phyloP scores from a whole-genome alignment of 2,329 filamentous ascomycete species.

The Aureobasidium sp. region DNA sequence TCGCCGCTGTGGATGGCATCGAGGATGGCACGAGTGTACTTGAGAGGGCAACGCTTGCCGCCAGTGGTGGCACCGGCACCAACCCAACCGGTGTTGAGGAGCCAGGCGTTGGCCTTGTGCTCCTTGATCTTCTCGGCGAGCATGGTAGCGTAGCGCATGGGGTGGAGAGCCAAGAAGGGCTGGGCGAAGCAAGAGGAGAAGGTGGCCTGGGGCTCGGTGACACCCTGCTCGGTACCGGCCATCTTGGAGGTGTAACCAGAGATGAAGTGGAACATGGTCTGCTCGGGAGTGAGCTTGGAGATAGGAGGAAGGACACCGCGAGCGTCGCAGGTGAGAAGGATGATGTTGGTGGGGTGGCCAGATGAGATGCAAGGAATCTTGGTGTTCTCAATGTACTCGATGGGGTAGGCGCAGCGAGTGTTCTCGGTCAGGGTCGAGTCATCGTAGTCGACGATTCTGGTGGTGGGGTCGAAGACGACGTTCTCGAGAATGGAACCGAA shows the following conservation, averaged over 20 bases:
- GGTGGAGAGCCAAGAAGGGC: slow-evolving; percentile 96
- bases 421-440: slow-evolving; percentile 94
- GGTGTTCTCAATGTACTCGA: slow-evolving; percentile 97
- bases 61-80: slow-evolving; percentile 84
- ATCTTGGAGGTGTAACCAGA: slow-evolving; percentile 99
- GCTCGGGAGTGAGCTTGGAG: slow-evolving; percentile 86
- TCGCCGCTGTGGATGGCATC: slow-evolving; percentile 97
- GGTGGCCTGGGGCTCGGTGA: slow-evolving; percentile 94
- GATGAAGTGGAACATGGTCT: slow-evolving; percentile 99
- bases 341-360: slow-evolving; percentile 91
- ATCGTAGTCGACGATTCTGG: slow-evolving; percentile 89
- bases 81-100: slow-evolving; percentile 97
- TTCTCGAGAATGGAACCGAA: slow-evolving; percentile 98
- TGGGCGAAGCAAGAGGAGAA: slow-evolving; percentile 99
- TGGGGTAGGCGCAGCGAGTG: slow-evolving; percentile 96
- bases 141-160: slow-evolving; percentile 99
- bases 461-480: slow-evolving; percentile 89
- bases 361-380: slow-evolving; percentile 91
- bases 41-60: slow-evolving; percentile 91
- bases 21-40: slow-evolving; percentile 97
- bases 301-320: slow-evolving; percentile 96
- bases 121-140: slow-evolving; percentile 94
- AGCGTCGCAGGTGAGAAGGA: slow-evolving; percentile 95
- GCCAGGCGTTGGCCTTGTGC: slow-evolving; percentile 94
- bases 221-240: slow-evolving; percentile 95